These are phyloP conservation scores for Naganishia sp. DNA, from an alignment of 1,284 basidiomycete genomes.

Conservation along the genomic window DNA sequence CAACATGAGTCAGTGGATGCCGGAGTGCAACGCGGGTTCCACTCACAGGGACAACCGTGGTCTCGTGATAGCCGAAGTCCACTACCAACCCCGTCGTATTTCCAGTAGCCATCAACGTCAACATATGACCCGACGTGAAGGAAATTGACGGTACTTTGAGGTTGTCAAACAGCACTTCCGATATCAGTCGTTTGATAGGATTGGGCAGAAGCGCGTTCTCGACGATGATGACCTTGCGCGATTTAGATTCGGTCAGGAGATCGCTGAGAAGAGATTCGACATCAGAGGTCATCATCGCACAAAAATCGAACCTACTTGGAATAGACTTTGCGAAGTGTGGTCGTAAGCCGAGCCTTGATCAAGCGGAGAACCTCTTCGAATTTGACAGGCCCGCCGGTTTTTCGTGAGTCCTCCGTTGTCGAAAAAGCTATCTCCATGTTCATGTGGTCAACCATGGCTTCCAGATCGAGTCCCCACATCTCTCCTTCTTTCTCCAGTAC, in stretches of 20 bases:
- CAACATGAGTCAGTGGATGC: background rate
- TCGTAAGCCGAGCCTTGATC: conserved; percentile 61
- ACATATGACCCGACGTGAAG: conserved; percentile 81
- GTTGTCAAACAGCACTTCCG: conserved; percentile 84
- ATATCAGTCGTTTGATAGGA: conserved; percentile 82
- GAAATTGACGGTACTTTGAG: conserved; percentile 89
- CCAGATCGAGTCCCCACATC: conserved; percentile 49
- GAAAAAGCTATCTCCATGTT: conserved; percentile 19
- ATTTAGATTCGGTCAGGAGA: conserved; percentile 87
- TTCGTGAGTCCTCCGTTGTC: background rate
- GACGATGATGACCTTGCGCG: conserved; percentile 85
- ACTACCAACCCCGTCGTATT: conserved; percentile 88
- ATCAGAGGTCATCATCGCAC: conserved; percentile 36
- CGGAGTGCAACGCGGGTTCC: background rate
- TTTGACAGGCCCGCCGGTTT: conserved; percentile 36
- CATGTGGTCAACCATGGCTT: conserved; percentile 31
- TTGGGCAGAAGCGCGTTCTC: conserved; percentile 86
- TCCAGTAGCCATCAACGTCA: conserved; percentile 80
- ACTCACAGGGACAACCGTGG: conserved; percentile 79
- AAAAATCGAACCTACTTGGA: conserved; percentile 66
- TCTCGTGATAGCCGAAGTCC: conserved; percentile 87
- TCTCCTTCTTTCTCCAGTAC: conserved; percentile 33
- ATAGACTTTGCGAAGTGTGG: conserved; percentile 72
- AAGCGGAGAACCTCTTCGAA: conserved; percentile 70
- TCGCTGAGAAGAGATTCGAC: conserved; percentile 60